A percentile compares a stretch with the other conserved stretches of the same genome.
Conservation (phyloP, 225 moss, liverwort and hornwort genomes). For the Bryoerythrophyllum caledonicum region DNA sequence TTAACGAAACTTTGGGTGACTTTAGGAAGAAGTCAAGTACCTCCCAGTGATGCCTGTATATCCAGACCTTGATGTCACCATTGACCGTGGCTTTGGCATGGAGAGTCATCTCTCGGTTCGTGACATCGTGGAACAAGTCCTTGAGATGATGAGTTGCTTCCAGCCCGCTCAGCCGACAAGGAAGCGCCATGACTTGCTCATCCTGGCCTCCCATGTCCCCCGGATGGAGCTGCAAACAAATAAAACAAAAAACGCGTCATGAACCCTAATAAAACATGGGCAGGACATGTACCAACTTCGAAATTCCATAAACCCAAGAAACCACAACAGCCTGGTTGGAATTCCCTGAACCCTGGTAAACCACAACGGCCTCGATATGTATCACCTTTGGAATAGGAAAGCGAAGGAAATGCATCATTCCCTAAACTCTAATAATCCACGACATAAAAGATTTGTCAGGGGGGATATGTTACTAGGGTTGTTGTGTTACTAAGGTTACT, state of each 20-base stretch:
- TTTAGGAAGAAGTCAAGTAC: conserved; percentile 1
- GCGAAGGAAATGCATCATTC: conserved; percentile 2
- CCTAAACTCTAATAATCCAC: not conserved
- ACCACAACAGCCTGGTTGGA: not conserved
- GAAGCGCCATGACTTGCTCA: conserved; percentile 25
- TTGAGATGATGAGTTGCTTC: conserved; percentile 35
- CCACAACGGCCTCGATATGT: no score
- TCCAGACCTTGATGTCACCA: conserved; percentile 30
- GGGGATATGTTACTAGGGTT: no score
- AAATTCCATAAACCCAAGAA: no score
- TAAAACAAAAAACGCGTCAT: not conserved
- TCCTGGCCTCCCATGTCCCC: conserved; percentile 26
- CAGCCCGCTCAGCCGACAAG: conserved; percentile 28
- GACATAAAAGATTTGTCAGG: no score
- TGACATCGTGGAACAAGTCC: conserved; percentile 29
- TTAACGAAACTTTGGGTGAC: no score
- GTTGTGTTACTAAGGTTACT: no score
- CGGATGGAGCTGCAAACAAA: conserved; percentile 25
- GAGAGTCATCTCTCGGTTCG: conserved; percentile 30
- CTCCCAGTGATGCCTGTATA: conserved; percentile 35
- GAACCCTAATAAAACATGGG: not conserved
- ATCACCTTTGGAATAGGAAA: not conserved
- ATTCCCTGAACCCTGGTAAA: no score
- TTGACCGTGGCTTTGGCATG: conserved; percentile 31
- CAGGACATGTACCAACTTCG: not conserved